Conservation (phyloP, 2,329 filamentous ascomycete species). For the Pezizomycotina sp. region DNA sequence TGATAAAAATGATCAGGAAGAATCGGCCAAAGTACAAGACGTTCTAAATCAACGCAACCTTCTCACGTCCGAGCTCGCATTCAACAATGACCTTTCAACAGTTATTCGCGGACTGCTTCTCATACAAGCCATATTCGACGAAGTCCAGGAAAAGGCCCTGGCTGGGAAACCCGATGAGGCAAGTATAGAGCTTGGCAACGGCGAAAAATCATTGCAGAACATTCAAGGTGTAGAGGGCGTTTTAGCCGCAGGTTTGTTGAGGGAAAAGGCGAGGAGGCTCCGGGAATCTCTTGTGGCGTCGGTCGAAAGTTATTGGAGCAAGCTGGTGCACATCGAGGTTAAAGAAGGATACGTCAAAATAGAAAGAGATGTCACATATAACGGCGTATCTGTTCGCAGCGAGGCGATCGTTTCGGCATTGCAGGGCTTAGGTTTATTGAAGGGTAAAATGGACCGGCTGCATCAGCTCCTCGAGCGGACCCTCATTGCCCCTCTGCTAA, state of each 20-base stretch:
- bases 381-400: slow-evolving; percentile 41
- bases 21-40: no score
- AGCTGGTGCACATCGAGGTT: slow-evolving; percentile 46
- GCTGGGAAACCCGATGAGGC: slow-evolving; percentile 18
- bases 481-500: slow-evolving; percentile 22
- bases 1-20: no score
- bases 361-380: slow-evolving; percentile 24
- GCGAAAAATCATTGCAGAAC: slow-evolving; percentile 17
- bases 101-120: slow-evolving; percentile 21
- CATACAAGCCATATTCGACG: slow-evolving; percentile 19
- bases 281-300: slow-evolving; percentile 13
- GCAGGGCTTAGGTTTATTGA: slow-evolving; percentile 41
- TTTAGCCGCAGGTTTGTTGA: slow-evolving; percentile 23
- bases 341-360: slow-evolving; percentile 42
- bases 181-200: slow-evolving; percentile 16
- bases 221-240: slow-evolving; percentile 18
- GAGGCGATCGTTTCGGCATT: slow-evolving; percentile 46
- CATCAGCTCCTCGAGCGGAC: slow-evolving; percentile 23
- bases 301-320: slow-evolving; percentile 54
- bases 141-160: slow-evolving; percentile 11
- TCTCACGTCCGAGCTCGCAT: slow-evolving; percentile 20
- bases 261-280: slow-evolving; percentile 20
- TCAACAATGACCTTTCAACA: slow-evolving; percentile 22
- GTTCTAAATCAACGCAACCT: slow-evolving; percentile 22
- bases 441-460: slow-evolving; percentile 24